A percentile compares a stretch with the other conserved stretches of the same genome.
Conservation (phyloP, 768 basidiomycete genomes). For the Leccinum disarticulatum region DNA sequence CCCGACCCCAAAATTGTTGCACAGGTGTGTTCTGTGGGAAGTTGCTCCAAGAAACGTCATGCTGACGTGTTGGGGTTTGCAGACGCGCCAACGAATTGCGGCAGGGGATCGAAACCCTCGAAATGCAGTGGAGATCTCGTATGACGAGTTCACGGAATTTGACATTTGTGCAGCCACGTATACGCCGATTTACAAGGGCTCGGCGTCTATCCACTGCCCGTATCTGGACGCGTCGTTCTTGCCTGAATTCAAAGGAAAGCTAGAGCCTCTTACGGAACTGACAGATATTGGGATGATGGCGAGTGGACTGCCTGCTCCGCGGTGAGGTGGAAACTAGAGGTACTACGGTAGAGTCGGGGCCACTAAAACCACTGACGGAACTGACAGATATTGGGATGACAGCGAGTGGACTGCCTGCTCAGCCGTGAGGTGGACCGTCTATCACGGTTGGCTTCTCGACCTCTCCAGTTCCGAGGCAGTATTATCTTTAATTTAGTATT, state of each 20-base stretch:
- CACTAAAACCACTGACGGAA: slow-evolving; percentile 67
- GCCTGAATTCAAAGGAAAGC: slow-evolving; percentile 78
- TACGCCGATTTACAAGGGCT: slow-evolving; percentile 93
- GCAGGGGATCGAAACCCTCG: slow-evolving; percentile 94
- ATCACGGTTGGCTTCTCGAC: too few relatives aligned
- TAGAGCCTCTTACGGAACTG: slow-evolving; percentile 72
- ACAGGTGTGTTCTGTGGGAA: slow-evolving; percentile 48
- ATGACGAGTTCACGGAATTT: slow-evolving; percentile 95
- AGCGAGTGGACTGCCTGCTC: slow-evolving; percentile 74
- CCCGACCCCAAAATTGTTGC: slow-evolving; percentile 86
- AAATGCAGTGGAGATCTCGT: slow-evolving; percentile 88
- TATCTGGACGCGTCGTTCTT: slow-evolving; percentile 89
- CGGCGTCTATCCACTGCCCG: slow-evolving; percentile 78
- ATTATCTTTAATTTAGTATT: too few relatives aligned
- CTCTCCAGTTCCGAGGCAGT: too few relatives aligned
- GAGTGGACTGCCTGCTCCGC: slow-evolving; percentile 76
- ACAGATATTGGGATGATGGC: slow-evolving; percentile 78
- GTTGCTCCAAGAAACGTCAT: neutral
- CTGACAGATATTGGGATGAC: slow-evolving; percentile 78
- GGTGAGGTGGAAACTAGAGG: slow-evolving; percentile 38
- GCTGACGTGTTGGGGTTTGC: slow-evolving; percentile 1
- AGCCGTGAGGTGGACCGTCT: slow-evolving; percentile 45
- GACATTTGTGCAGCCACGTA: slow-evolving; percentile 91
- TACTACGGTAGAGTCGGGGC: slow-evolving; percentile 7
- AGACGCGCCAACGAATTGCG: slow-evolving; percentile 91